Percentiles rank a stretch among this genome's conserved stretches.
Conservation (phyloP, 352 stramenopile species). For the Globisporangium solare region DNA sequence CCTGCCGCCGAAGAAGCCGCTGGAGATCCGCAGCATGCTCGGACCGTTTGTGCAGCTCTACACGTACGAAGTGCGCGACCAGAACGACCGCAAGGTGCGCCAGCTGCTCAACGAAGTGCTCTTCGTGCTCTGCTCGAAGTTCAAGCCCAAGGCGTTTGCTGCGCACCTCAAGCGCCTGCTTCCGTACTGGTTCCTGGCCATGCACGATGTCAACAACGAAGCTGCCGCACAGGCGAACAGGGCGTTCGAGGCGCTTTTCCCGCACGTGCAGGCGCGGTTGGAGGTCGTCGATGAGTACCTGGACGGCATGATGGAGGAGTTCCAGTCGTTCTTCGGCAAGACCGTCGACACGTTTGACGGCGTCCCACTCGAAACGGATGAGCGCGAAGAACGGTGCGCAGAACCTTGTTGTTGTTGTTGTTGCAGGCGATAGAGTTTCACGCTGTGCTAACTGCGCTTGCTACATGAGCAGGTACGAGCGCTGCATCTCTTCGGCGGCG, state of each 20-base stretch:
- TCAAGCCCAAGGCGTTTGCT: slow-evolving; percentile 65
- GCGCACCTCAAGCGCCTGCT: slow-evolving; percentile 66
- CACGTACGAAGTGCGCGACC: slow-evolving; percentile 73
- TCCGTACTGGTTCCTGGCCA: slow-evolving; percentile 76
- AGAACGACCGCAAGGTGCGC: slow-evolving; percentile 81
- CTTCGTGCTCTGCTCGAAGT: slow-evolving; percentile 44
- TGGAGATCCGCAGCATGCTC: slow-evolving; percentile 63
- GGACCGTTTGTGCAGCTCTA: slow-evolving; percentile 79
- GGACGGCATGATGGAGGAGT: slow-evolving; percentile 51
- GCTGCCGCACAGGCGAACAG: slow-evolving; percentile 40
- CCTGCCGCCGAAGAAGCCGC: slow-evolving; percentile 48
- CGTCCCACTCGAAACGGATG: slow-evolving; percentile 48
- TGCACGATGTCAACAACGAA: slow-evolving; percentile 70
- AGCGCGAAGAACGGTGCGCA: slow-evolving; percentile 59
- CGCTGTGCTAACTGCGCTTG: background rate
- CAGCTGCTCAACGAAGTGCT: slow-evolving; percentile 76
- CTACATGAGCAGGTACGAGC: slow-evolving; percentile 27
- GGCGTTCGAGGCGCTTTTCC: slow-evolving; percentile 53
- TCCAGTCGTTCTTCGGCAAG: slow-evolving; percentile 53
- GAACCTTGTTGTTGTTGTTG: background rate
- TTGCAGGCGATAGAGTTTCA: background rate
- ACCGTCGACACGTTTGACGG: slow-evolving; percentile 60
- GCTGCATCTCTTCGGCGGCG: slow-evolving; percentile 58
- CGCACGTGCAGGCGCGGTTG: slow-evolving; percentile 23
- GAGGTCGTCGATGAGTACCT: slow-evolving; percentile 39